Conservation (phyloP, 768 basidiomycete species). For the Crepidotus variabilis region DNA sequence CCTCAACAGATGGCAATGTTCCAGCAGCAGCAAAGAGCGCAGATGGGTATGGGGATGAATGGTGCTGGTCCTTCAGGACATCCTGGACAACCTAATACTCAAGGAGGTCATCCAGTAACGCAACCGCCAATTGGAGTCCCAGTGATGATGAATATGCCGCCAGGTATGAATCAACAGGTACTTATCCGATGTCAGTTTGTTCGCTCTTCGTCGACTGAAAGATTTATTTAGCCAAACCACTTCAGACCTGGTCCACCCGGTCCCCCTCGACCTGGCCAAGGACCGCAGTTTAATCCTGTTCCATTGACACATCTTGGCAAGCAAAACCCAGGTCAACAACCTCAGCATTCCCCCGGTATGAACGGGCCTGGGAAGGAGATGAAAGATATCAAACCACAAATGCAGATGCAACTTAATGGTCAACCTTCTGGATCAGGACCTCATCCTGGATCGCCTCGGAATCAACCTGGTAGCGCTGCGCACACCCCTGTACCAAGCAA, state of each 20-base stretch:
- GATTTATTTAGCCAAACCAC: constrained; percentile 8
- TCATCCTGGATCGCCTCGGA: constrained; percentile 4
- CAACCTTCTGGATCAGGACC: constrained; percentile 6
- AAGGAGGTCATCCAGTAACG: neutral
- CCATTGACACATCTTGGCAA: neutral
- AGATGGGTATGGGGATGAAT: constrained; percentile 9
- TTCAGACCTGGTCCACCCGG: constrained; percentile 5
- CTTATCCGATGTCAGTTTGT: neutral
- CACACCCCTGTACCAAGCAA: constrained; percentile 22
- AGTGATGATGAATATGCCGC: neutral
- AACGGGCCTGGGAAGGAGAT: constrained; percentile 14
- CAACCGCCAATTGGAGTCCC: constrained; percentile 8
- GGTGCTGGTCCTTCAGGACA: neutral
- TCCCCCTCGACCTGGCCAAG: constrained; percentile 6
- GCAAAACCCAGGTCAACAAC: constrained; percentile 10
- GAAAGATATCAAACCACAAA: constrained; percentile 4
- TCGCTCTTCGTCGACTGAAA: neutral
- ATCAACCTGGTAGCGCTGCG: constrained; percentile 15
- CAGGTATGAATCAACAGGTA: neutral
- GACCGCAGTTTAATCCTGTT: constrained; percentile 2
- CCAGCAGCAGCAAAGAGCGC: constrained; percentile 4
- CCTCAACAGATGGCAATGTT: constrained; percentile 13
- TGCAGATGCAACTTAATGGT: constrained; percentile 4
- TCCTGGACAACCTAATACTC: constrained; percentile 9
- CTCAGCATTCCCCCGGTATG: constrained; percentile 13